Evolutionary conservation across 352 stramenopile genomes (phyloP).

Genomic region (Elongisporangium prolatum): DNA sequence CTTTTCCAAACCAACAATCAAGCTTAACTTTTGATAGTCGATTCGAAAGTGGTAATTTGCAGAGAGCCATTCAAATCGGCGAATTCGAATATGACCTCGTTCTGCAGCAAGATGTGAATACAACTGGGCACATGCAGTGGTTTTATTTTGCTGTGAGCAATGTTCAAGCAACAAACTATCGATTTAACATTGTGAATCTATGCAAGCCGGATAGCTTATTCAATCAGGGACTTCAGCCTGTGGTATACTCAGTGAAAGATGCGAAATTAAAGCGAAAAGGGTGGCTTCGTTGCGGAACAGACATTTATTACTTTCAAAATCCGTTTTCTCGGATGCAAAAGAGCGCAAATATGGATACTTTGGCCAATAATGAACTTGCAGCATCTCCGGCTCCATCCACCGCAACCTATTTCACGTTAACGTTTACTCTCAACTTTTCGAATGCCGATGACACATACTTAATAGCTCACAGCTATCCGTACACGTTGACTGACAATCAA

Average conservation of each 20-base stretch:
- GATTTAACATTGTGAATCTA: constrained; percentile 93
- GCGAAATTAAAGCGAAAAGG: constrained; percentile 43
- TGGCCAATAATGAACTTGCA: constrained; percentile 3
- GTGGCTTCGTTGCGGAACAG: constrained; percentile 66
- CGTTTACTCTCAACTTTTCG: constrained; percentile 82
- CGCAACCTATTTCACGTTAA: constrained; percentile 81
- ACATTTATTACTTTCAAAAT: constrained; percentile 89
- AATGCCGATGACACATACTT: constrained; percentile 82
- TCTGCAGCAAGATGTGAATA: constrained; percentile 84
- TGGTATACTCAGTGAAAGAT: constrained; percentile 84
- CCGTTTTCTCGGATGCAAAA: constrained; percentile 30
- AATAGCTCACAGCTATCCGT: constrained; percentile 91
- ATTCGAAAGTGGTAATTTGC: constrained; percentile 92
- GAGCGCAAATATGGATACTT: neutral
- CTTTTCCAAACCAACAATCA: constrained; percentile 11
- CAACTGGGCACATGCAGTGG: constrained; percentile 83
- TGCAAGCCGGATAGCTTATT: constrained; percentile 91
- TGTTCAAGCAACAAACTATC: constrained; percentile 36
- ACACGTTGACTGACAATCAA: constrained; percentile 84
- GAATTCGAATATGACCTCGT: constrained; percentile 89
- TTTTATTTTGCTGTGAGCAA: constrained; percentile 94
- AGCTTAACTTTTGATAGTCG: constrained; percentile 88
- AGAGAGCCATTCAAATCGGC: constrained; percentile 76
- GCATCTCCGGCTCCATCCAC: constrained; percentile 1
- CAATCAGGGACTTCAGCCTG: constrained; percentile 87